Evolutionary conservation across 2,329 filamentous ascomycete genomes (phyloP).

Genomic region (Zymoseptoria tritici): DNA sequence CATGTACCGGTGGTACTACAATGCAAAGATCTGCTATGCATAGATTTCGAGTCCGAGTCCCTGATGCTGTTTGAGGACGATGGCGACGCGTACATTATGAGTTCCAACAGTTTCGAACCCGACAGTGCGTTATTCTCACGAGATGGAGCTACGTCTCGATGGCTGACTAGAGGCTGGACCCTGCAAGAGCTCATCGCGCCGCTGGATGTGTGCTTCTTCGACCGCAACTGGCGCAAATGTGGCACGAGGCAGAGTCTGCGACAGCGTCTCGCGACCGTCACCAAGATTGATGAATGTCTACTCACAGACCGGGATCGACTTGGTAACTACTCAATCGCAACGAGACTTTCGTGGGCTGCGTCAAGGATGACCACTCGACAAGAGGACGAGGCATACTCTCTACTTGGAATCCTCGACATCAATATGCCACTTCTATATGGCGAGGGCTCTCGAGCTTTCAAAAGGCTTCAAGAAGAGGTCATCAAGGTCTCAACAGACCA

Average conservation of each 20-base stretch:
- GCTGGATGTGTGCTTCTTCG: conserved; percentile 11
- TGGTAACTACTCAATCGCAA: conserved; percentile 9
- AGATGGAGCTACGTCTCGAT: conserved; percentile 5
- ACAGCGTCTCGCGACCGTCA: not conserved
- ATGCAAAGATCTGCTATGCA: conserved; percentile 14
- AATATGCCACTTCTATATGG: conserved; percentile 41
- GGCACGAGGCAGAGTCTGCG: not conserved
- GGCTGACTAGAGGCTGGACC: conserved; percentile 19
- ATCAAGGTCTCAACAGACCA: conserved; percentile 4
- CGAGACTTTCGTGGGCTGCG: conserved; percentile 10
- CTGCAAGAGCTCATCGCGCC: conserved; percentile 22
- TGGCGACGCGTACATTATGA: not conserved
- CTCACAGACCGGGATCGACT: conserved; percentile 9
- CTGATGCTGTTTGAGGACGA: not conserved
- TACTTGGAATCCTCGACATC: conserved; percentile 39
- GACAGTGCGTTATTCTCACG: not conserved
- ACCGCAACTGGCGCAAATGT: conserved; percentile 1
- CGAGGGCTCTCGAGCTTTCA: conserved; percentile 13
- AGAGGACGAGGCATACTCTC: conserved; percentile 41
- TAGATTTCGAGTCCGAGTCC: conserved; percentile 7
- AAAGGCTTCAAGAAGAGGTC: conserved; percentile 5
- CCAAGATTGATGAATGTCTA: not conserved
- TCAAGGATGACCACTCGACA: conserved; percentile 8
- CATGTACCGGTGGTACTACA: conserved; percentile 17
- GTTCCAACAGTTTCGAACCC: not conserved